Percentiles rank a stretch among this genome's conserved stretches.
Conservation (phyloP, 768 basidiomycete genomes). For the Astraeus odoratus region DNA sequence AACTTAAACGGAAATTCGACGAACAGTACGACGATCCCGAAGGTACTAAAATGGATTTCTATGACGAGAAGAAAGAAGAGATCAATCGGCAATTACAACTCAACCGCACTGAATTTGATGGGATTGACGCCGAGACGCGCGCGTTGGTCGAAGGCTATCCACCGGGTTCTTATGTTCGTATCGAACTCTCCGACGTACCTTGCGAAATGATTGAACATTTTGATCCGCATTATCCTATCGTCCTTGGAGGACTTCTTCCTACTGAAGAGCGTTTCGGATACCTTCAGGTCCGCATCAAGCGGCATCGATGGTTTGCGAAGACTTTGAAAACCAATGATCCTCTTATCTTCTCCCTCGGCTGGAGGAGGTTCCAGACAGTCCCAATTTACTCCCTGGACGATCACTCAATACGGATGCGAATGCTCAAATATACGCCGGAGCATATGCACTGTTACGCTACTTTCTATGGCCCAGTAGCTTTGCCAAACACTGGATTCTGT, state of each 20-base stretch:
- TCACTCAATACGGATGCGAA: constrained; percentile 95
- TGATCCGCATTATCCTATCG: constrained; percentile 83
- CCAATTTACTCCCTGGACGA: constrained; percentile 97
- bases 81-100: constrained; percentile 78
- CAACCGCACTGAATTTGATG: constrained; percentile 81
- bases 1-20: constrained; percentile 91
- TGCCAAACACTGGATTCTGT: constrained; percentile 96
- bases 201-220: constrained; percentile 92
- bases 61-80: constrained; percentile 86
- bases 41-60: constrained; percentile 75
- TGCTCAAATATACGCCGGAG: constrained; percentile 99
- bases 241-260: constrained; percentile 85
- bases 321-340: constrained; percentile 98
- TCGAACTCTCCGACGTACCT: constrained; percentile 80
- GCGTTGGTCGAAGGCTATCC: constrained; percentile 84
- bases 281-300: constrained; percentile 91
- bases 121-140: constrained; percentile 68
- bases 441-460: constrained; percentile 99
- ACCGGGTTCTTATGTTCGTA: constrained; percentile 87
- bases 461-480: constrained; percentile 88
- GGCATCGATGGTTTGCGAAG: constrained; percentile 88
- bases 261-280: constrained; percentile 91
- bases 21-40: constrained; percentile 93
- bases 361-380: constrained; percentile 92
- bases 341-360: constrained; percentile 92